Base-by-base conservation (phyloP, 2,329 filamentous ascomycete species). In the Pseudonectria foliicola region DNA sequence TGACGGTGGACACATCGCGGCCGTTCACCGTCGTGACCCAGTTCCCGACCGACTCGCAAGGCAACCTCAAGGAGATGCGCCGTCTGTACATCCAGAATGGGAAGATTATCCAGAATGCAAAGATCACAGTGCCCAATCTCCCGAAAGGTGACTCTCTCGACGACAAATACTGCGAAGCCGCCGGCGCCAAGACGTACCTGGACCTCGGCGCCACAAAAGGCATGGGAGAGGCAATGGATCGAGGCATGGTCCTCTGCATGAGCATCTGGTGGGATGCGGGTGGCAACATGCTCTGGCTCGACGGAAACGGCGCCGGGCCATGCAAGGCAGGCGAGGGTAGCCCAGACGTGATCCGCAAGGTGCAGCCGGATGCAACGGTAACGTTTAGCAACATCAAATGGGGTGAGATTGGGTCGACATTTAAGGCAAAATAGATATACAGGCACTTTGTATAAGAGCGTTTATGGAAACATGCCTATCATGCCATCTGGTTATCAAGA, bases 341-440 rank as follows among this genome's bases (percentile, higher is more conserved):
- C 38, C 74, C 75, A 0, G 53, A 56, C 25, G 55, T 63, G 11
- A 72, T 79, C 37, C 40, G 62, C 35, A 54, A 60, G 30, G 52
- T 70, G 11, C 57, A 70, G 46, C 66, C 70, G 1, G 59, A 61
- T 31, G 68, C 74, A 1, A 61, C 61, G 11, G 70, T 79, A 4
- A 67, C 59, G 2, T 79, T 75, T 48, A 70, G 66, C 41, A 69
- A 77, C 47, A 70, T 80, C 45, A 68, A 67, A 48, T 75, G 72
- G 65, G 75, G 75, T n/a, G 72, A 79, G 44, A 71, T 80, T 47
- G 72, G 67, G 4, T 72, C 70, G 13, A 79, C 43, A 5, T 21
- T 21, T 21, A 21, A 21, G 18, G 18, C 18, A 21, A 21, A 21
- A 8, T 21, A 21, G 18, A 21, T 21, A 21, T 21, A 21, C 18